A percentile compares a stretch with the other conserved stretches of the same genome.
Conservation (phyloP, 371 early-diverging fungal species). For the Mucor piriformis region DNA sequence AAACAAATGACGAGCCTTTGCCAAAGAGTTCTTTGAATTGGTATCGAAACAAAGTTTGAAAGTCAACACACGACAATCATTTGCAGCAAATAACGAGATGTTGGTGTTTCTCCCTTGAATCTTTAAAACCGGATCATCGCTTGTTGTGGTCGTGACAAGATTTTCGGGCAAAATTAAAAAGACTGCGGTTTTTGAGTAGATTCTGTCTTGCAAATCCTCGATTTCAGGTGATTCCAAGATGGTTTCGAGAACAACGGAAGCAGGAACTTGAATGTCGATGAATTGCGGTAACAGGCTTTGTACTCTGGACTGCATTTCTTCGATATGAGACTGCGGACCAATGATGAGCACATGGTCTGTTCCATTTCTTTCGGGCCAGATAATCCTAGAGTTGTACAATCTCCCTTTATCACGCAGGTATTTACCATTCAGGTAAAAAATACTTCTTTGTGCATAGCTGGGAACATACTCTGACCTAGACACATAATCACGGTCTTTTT, state of each 20-base stretch:
- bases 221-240: conserved; percentile 20
- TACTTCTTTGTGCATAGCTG: conserved; percentile 17
- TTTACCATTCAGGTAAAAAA: conserved; percentile 24
- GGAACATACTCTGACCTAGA: conserved; percentile 17
- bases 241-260: conserved; percentile 27
- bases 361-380: conserved; percentile 30
- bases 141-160: background rate
- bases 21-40: conserved; percentile 16
- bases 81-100: background rate
- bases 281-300: conserved; percentile 26
- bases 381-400: conserved; percentile 26
- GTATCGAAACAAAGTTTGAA: conserved; percentile 23
- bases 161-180: conserved; percentile 23
- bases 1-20: conserved; percentile 22
- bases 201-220: conserved; percentile 20
- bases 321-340: conserved; percentile 30
- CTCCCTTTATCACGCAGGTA: conserved; percentile 26
- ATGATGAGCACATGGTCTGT: conserved; percentile 26
- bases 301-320: conserved; percentile 26
- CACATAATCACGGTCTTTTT: conserved; percentile 30
- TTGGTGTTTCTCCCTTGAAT: conserved; percentile 14
- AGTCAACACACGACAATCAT: conserved; percentile 20
- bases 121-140: background rate
- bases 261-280: conserved; percentile 22
- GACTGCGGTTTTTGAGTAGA: conserved; percentile 16